Conservation (phyloP, 805 yeast genomes). For the Candida gorgasii region DNA sequence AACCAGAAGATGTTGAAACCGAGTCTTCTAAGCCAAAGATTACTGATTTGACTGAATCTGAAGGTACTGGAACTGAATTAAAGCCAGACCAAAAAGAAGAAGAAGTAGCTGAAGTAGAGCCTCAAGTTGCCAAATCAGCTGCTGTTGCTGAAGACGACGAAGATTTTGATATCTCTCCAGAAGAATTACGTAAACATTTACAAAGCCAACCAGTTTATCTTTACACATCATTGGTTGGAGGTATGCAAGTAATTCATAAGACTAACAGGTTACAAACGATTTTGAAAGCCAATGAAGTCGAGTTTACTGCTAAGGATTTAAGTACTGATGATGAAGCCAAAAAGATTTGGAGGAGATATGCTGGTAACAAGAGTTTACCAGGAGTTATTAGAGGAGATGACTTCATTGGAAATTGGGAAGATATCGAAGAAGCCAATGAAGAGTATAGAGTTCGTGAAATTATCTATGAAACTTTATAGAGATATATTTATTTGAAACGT, state of each 20-base stretch:
- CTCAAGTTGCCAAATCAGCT: background rate
- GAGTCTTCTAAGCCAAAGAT: background rate
- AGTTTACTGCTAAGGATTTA: constrained; percentile 69
- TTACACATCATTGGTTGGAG: constrained; percentile 86
- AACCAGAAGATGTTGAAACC: constrained; percentile 4
- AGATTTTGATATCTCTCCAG: constrained; percentile 39
- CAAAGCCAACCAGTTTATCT: constrained; percentile 65
- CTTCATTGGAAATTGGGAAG: constrained; percentile 82
- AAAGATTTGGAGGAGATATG: constrained; percentile 75
- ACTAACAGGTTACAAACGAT: constrained; percentile 77
- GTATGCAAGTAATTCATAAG: constrained; percentile 73
- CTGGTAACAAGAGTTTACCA: constrained; percentile 74
- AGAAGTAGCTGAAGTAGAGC: constrained; percentile 1
- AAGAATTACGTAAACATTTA: constrained; percentile 43
- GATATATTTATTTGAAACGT: background rate
- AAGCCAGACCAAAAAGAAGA: constrained; percentile 1
- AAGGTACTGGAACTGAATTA: constrained; percentile 4
- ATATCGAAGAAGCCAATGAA: constrained; percentile 84
- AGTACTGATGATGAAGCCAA: constrained; percentile 89
- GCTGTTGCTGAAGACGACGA: constrained; percentile 22
- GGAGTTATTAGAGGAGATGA: constrained; percentile 84
- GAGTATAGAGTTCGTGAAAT: constrained; percentile 64
- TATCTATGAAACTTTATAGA: constrained; percentile 60
- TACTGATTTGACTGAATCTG: background rate
- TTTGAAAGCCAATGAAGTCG: constrained; percentile 68